Evolutionary conservation across 2,329 filamentous ascomycete genomes (phyloP), one percentile per base, ranked within the genome.

Genomic region (Microsporum audouinii): DNA sequence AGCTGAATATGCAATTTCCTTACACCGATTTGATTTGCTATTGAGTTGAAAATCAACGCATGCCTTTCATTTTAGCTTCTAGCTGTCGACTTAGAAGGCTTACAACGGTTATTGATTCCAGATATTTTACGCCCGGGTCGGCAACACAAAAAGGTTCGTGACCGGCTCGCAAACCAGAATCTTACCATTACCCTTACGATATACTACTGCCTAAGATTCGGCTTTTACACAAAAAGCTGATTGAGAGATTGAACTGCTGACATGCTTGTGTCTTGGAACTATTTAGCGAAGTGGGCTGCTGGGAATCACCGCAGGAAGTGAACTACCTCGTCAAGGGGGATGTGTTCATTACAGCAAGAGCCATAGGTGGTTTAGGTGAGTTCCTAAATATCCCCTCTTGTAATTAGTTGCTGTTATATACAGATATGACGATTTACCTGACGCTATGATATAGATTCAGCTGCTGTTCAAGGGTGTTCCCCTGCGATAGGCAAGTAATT

Each of bases 401-500:
- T 43, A 6, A n/a, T 31, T 12, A 33, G 10, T 51, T 12, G 10
- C 10, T 29, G n/a, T 49, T 36, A 7, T 43, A 36, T 12, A n/a
- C 5, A n/a, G 29, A 31, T 23, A 14, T 33, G 43, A 43, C 3
- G 5, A 43, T 43, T 41, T 58, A 2, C 8, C 31, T 55, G 14
- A 55, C 12, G 23, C 51, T 36, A 2, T 55, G 29, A 12, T 36
- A 63, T 63, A 79, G 80, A 70, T 83, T 83, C 70, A 78, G 78
- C 47, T 83, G 82, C 69, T 84, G 81, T 68, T 71, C 74, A 34
- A 82, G 80, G 65, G 81, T 84, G 8, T 83, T 79, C 64, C 75
- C 81, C 1, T 84, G 81, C 66, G 82, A 84, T 65, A 79, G 75
- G 78, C 80, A 74, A 63, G 74, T 69, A 31, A 58, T 49, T 57